Evolutionary conservation across 1,284 basidiomycete genomes (phyloP), one percentile per base, ranked within the genome.

Genomic region (Ceratobasidium papillatum): DNA sequence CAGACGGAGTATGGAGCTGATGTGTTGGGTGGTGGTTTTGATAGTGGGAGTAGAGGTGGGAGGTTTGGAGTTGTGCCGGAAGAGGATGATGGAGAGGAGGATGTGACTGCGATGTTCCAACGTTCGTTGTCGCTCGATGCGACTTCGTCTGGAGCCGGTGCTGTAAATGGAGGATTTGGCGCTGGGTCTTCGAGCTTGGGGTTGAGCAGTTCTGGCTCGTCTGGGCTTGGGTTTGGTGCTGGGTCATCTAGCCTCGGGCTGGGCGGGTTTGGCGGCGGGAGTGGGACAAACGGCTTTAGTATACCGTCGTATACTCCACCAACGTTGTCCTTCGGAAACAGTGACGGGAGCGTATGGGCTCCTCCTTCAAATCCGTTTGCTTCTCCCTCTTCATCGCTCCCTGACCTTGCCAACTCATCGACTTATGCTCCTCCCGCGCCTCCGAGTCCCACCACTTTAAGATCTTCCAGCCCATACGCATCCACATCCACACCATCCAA

Each of bases 81-180:
- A 3, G 74, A 75, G 34, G 74, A 59, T 22, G 74, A 75, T 22
- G 74, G 49, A 7, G 74, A 75, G 77, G 56, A 59, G 27, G 74
- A 75, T 34, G 74, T 49, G 8, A 56, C 63, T 12, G 64, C 64
- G 4, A 75, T 68, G 65, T 68, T 68, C 51, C 65, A 68, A 25
- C 65, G 65, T 17, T 68, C 65, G 34, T n/a, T 52, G 41, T 68
- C 65, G 30, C 22, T 68, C 7, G 51, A 68, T 34, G n/a, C 25
- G 36, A 68, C 34, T 30, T 66, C 64, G 34, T 56, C 52, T 32
- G 52, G 27, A 8, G 8, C 19, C 19, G 45, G 45, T 9, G 45
- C 9, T 11, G 9, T 47, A 3, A 47, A 17, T 47, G 45, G 45
- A 4, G 8, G 9, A 3, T 19, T 19, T 47, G 45, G 45, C 19